Percentiles rank a stretch among this genome's conserved stretches.
Conservation (phyloP, 2,329 filamentous ascomycete species). For the Colletotrichum lupini region DNA sequence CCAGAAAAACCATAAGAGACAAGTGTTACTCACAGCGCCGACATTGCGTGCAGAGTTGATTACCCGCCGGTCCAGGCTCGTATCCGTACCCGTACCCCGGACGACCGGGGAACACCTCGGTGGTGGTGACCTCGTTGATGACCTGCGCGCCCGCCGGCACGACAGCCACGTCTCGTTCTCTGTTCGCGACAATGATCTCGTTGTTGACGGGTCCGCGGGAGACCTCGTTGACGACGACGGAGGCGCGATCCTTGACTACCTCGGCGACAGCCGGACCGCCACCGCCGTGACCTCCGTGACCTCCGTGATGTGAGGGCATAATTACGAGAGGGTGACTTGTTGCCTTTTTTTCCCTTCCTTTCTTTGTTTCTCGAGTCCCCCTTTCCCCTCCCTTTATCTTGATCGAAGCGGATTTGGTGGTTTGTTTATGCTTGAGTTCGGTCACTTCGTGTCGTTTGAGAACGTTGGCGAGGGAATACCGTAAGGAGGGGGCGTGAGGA, state of each 20-base stretch:
- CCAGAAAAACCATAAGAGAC: background rate
- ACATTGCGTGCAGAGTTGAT: conserved; percentile 2
- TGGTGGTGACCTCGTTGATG: background rate
- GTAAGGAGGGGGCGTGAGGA: background rate
- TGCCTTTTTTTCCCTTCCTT: background rate
- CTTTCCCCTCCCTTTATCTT: background rate
- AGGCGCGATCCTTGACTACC: background rate
- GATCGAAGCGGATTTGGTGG: too few species aligned
- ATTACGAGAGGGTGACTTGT: background rate
- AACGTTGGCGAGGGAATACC: background rate
- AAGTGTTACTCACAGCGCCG: background rate
- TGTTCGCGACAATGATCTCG: background rate
- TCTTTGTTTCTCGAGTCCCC: background rate
- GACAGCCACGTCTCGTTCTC: background rate
- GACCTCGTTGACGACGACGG: background rate
- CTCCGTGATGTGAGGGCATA: background rate
- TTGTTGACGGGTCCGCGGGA: background rate
- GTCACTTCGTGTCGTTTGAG: background rate
- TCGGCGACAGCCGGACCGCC: background rate
- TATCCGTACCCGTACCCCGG: background rate
- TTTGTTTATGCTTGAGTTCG: background rate
- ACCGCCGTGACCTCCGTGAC: background rate
- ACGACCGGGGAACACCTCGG: background rate
- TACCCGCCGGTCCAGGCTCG: background rate
- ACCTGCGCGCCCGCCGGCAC: background rate